Conservation (phyloP, 257 asterid genomes). For the Solanum chaucha region DNA sequence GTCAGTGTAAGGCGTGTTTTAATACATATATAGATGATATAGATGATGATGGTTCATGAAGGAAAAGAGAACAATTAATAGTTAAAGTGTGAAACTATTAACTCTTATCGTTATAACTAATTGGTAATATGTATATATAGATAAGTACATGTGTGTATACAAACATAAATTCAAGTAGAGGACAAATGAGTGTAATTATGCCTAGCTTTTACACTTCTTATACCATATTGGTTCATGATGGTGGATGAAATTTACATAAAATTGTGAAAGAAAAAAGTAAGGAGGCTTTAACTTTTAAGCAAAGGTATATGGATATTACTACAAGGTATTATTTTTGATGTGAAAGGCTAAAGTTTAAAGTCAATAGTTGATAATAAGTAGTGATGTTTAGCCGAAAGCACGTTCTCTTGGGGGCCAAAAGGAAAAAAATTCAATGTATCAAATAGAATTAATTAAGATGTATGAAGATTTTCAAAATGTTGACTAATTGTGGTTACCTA, state of each 20-base stretch:
- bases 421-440: not conserved
- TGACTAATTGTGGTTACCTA: conserved; percentile 1
- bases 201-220: not conserved
- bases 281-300: not conserved
- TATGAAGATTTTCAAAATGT: not conserved
- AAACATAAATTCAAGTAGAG: not conserved
- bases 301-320: not conserved
- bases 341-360: conserved; percentile 1
- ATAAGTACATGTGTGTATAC: not conserved
- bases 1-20: not conserved
- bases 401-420: not conserved
- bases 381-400: conserved; percentile 1
- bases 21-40: not conserved
- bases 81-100: not conserved
- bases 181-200: not conserved
- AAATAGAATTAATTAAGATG: not conserved
- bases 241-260: conserved; percentile 2
- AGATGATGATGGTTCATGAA: not conserved
- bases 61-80: not conserved
- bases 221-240: not conserved
- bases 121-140: not conserved
- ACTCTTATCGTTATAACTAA: not conserved
- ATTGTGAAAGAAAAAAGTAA: not conserved
- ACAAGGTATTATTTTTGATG: not conserved
- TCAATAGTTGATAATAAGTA: not conserved